phyloP scores from a whole-genome alignment of 2,329 filamentous ascomycete species.

The Cordyceps tenuipes region DNA sequence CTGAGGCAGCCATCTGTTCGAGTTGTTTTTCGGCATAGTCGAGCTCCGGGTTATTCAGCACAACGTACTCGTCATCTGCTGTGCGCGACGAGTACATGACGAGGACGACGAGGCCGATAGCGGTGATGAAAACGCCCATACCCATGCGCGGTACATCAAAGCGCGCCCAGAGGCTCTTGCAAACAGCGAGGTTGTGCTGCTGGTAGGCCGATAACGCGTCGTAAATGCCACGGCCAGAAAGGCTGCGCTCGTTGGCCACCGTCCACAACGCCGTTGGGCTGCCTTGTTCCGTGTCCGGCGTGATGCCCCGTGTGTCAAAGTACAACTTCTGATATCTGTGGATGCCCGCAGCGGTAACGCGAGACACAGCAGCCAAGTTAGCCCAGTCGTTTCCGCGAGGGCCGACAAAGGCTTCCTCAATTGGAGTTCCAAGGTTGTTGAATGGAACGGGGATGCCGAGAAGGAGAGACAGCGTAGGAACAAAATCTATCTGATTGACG shows the following conservation, averaged over 20 bases:
- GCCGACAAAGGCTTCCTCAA: conserved; percentile 86
- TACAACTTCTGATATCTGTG: conserved; percentile 85
- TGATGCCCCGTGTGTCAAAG: conserved; percentile 60
- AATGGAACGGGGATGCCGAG: conserved; percentile 90
- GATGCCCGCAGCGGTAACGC: conserved; percentile 75
- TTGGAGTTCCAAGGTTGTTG: conserved; percentile 88
- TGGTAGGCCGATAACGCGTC: conserved; percentile 66
- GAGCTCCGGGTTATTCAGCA: conserved; percentile 48
- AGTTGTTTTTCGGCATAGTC: conserved; percentile 51
- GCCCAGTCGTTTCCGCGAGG: conserved; percentile 60
- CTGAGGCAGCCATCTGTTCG: conserved; percentile 30
- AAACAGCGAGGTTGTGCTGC: conserved; percentile 66
- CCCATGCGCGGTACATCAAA: conserved; percentile 86
- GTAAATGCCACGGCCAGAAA: conserved; percentile 34
- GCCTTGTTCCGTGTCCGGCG: conserved; percentile 43
- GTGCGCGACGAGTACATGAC: conserved; percentile 62
- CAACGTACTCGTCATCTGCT: conserved; percentile 45
- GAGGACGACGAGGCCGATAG: conserved; percentile 58
- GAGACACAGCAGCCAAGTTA: conserved; percentile 69
- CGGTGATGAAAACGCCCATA: conserved; percentile 65
- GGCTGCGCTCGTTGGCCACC: conserved; percentile 38
- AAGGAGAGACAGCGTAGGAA: conserved; percentile 81
- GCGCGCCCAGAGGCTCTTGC: conserved; percentile 79
- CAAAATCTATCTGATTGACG: conserved; percentile 83
- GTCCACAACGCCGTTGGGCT: conserved; percentile 35